Base-by-base conservation (phyloP, 495 filamentous ascomycete species). In the Penicillium antarcticum region DNA sequence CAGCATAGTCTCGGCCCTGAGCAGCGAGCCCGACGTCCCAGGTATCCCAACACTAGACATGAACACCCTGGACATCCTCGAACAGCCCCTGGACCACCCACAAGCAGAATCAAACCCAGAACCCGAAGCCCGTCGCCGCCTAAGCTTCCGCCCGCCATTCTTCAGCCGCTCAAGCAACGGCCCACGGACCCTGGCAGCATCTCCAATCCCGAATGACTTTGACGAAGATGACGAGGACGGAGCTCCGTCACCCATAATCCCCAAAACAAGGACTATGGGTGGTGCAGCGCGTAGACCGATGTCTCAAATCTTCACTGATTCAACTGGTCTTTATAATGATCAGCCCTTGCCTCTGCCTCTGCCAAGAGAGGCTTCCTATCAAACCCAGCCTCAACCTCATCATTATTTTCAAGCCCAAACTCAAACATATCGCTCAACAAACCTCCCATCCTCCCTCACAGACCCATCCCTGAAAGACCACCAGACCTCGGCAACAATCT, bases 91-190 rank as follows among this genome's bases (percentile, higher is more conserved):
- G 10, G 33, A 7, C 42, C 61, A 39, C 5, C 19, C 55, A 2
- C 57, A 55, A 37, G 34, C 55, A 8, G 52, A 57, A 11, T 39
- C 52, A 14, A 60, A 61, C 19, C 45, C 55, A 1, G 70, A 69
- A 1, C 53, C 47, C 0, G 65, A 67, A 14, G 60, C 53, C 10
- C 66, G 66, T 26, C 60, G 67, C 8, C 66, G 64, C 39, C 48
- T 72, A 16, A 74, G 69, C 40, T 62, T 76, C 46, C 65, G 61
- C 6, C 68, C 70, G 17, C 55, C 51, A 2, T 72, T 76, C 51
- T 70, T 74, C 43, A 57, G 46, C 31, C 70, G 69, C 19, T 67
- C 65, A 0, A 37, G 26, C 11, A 58, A 53, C 24, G 37, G 19
- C 4, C 19, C 62, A 4, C 68, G 65, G 10, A 59, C 58, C 13